Base-by-base conservation (phyloP, 192 early-diverging fungal species). In the Coemansia sp. region DNA sequence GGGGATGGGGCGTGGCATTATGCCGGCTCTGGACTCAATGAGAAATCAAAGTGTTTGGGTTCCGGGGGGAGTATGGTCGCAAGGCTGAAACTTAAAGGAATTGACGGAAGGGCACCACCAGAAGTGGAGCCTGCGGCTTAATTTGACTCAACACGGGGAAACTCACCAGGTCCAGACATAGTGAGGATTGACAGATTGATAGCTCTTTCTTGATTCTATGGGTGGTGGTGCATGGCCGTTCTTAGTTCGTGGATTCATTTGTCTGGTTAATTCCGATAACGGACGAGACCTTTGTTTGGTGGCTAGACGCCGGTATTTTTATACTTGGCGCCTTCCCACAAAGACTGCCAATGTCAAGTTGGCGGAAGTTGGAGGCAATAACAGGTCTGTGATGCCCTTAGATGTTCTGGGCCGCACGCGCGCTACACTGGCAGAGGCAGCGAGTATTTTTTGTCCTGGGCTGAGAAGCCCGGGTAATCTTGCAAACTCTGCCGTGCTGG, bases 241-340 rank as follows among this genome's bases (percentile, higher is more conserved):
- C 69, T 80, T 86, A 78, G 76, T 78, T 78, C 66, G 84, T 76
- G 82, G 85, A 87, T 76, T 88, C 85, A 87, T 87, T 85, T 89
- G 86, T 87, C 86, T 90, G 88, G 88, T 88, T 89, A 88, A 90
- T 90, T 90, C 89, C 86, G 86, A 87, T 89, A 89, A 89, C 87
- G 88, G 88, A 89, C 86, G 89, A 90, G 88, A 90, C 87, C 88
- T 90, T 88, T 85, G 74, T 80, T 86, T 88, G 88, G 83, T 89
- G 88, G 87, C 83, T 89, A 89, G 88, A 63, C 72, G 64, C 57
- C 68, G 67, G 54, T 73, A 73, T 72, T 75, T 69, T 85, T 63
- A 73, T 76, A 64, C 71, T 67, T 59, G 63, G 67, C 61, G 48
- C 76, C 84, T 85, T 85, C 76, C 84, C 85, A 87, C 77, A 87